Evolutionary conservation across 2,329 filamentous ascomycete species (phyloP).

Genomic region (Exophiala spinifera): DNA sequence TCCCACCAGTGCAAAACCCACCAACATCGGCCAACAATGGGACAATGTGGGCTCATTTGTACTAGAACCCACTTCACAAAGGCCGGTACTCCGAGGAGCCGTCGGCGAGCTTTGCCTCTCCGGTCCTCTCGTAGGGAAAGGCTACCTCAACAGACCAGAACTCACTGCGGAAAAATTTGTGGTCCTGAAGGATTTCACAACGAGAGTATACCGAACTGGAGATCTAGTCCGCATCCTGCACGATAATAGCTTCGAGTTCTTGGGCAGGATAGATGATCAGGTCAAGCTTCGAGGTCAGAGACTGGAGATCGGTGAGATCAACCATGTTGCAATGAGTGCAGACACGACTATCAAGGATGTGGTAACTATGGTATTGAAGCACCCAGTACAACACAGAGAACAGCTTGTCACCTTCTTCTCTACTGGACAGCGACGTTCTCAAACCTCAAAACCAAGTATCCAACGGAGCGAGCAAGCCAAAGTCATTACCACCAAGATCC

Average conservation of each 20-base stretch:
- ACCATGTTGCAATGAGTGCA: slow-evolving; percentile 69
- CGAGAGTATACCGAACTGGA: slow-evolving; percentile 79
- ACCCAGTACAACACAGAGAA: slow-evolving; percentile 71
- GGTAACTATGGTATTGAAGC: slow-evolving; percentile 71
- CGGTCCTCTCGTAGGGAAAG: slow-evolving; percentile 81
- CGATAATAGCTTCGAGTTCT: slow-evolving; percentile 80
- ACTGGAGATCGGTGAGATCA: slow-evolving; percentile 88
- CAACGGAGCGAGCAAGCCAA: slow-evolving; percentile 42
- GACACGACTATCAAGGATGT: slow-evolving; percentile 62
- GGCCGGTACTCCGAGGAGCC: slow-evolving; percentile 71
- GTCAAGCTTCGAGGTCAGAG: slow-evolving; percentile 87
- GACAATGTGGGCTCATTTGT: slow-evolving; percentile 84
- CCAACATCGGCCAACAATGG: slow-evolving; percentile 85
- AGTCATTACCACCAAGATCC: slow-evolving; percentile 47
- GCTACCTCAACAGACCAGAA: slow-evolving; percentile 78
- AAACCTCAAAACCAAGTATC: slow-evolving; percentile 21
- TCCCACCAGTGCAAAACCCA: slow-evolving; percentile 70
- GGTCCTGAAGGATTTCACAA: slow-evolving; percentile 52
- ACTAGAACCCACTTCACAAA: slow-evolving; percentile 64
- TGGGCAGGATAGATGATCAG: slow-evolving; percentile 85
- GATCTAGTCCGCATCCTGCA: slow-evolving; percentile 79
- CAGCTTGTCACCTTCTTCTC: slow-evolving; percentile 74
- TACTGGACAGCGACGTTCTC: slow-evolving; percentile 25
- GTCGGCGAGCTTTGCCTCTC: slow-evolving; percentile 87
- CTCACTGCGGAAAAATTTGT: slow-evolving; percentile 77